Conservation (phyloP, 2,329 filamentous ascomycete species). For the Bipolaris cookei region DNA sequence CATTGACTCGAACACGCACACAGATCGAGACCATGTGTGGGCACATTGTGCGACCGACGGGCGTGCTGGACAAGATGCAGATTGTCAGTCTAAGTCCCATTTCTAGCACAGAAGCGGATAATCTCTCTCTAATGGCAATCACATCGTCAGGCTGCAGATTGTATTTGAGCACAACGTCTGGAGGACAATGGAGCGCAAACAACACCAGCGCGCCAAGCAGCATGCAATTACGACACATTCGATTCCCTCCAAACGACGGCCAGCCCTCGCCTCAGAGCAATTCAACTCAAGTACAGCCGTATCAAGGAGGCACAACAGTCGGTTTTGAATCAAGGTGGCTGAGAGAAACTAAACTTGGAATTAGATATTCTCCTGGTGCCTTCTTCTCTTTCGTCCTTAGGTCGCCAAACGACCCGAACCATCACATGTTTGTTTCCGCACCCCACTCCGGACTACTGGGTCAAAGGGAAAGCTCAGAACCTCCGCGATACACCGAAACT, state of each 20-base stretch:
- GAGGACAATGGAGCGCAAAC: slow-evolving; percentile 65
- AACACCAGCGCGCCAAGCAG: slow-evolving; percentile 78
- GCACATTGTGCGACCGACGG: slow-evolving; percentile 78
- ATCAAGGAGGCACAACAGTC: slow-evolving; percentile 33
- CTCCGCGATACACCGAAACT: slow-evolving; percentile 74
- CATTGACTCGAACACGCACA: slow-evolving; percentile 61
- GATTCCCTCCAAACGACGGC: slow-evolving; percentile 74
- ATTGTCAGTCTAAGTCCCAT: slow-evolving; percentile 90
- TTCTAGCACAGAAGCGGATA: slow-evolving; percentile 75
- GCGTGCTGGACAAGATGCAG: slow-evolving; percentile 69
- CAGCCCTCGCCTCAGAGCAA: slow-evolving; percentile 28
- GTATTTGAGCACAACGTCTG: slow-evolving; percentile 87
- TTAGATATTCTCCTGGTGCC: slow-evolving; percentile 80
- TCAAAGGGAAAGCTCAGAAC: slow-evolving; percentile 61
- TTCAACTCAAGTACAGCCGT: slow-evolving; percentile 40
- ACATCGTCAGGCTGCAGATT: slow-evolving; percentile 90
- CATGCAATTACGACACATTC: slow-evolving; percentile 98
- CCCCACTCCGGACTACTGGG: slow-evolving; percentile 86
- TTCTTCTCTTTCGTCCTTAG: slow-evolving; percentile 83
- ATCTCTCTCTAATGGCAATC: slow-evolving; percentile 86
- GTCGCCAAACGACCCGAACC: slow-evolving; percentile 63
- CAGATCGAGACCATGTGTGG: slow-evolving; percentile 73
- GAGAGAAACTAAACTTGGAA: slow-evolving; percentile 55
- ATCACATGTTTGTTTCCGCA: slow-evolving; percentile 80
- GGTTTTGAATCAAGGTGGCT: slow-evolving; percentile 39